Conservation (phyloP, 2,329 filamentous ascomycete genomes). For the Epicoccum nigrum region DNA sequence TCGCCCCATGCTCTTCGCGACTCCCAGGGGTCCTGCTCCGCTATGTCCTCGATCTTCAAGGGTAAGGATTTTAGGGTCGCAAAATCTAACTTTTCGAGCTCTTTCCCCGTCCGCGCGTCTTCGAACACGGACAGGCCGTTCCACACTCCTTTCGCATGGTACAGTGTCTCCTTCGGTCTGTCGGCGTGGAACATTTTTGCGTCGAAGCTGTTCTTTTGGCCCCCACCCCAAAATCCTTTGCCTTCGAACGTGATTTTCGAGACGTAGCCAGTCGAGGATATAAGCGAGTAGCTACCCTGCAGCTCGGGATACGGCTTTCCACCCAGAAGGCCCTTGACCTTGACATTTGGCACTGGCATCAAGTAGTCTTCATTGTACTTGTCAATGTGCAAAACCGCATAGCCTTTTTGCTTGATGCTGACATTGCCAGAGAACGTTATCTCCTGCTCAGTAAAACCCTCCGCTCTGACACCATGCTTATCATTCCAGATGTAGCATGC, state of each 20-base stretch:
- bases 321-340: constrained; percentile 53
- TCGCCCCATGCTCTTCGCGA: constrained; percentile 52
- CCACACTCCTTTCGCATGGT: constrained; percentile 51
- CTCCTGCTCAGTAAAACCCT: constrained; percentile 55
- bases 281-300: constrained; percentile 49
- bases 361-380: constrained; percentile 53
- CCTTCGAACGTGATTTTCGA: constrained; percentile 54
- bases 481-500: constrained; percentile 57
- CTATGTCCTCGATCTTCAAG: constrained; percentile 35
- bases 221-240: constrained; percentile 50
- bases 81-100: constrained; percentile 48
- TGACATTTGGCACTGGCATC: constrained; percentile 53
- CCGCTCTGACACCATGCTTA: constrained; percentile 50
- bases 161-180: constrained; percentile 42
- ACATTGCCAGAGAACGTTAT: constrained; percentile 55
- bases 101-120: constrained; percentile 40
- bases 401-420: constrained; percentile 55
- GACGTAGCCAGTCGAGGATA: constrained; percentile 51
- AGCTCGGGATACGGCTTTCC: constrained; percentile 55
- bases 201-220: constrained; percentile 51
- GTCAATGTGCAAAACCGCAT: constrained; percentile 53
- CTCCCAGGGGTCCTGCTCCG: constrained; percentile 55
- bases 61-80: constrained; percentile 25
- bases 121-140: constrained; percentile 48
- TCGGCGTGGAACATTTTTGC: constrained; percentile 48